Base-by-base conservation (phyloP, 495 filamentous ascomycete species). In the Neurospora sp. region DNA sequence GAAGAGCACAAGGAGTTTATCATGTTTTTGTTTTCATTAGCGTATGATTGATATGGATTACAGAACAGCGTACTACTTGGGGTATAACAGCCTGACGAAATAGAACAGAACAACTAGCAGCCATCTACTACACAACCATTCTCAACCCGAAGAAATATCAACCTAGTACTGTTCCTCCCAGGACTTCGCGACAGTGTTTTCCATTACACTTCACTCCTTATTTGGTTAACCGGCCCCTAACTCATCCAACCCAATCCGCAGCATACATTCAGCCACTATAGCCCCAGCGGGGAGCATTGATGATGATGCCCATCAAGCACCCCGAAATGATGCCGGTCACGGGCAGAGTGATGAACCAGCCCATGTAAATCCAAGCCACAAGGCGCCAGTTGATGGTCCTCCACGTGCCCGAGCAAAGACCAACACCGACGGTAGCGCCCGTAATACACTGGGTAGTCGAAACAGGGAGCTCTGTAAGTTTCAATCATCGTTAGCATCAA, bases 401-500 rank as follows among this genome's bases (percentile, higher is more conserved):
- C 77, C 83, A 82, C 48, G 85, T 84, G 39, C 85, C 86, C 72
- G 86, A 88, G 79, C 86, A 88, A 65, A 90, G 85, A 69, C 87
- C 89, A 39, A 91, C 89, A 71, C 88, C 89, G 70, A 90, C 85
- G 1, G 85, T 86, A 6, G 88, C 86, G 41, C 89, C 89, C 3
- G 86, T 86, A 71, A 90, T 87, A 75, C 88, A 89, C 79, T 88
- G 87, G 2, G 88, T 89, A 8, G 88, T 90, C 4, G 86, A 88
- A 22, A 90, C 82, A 2, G 88, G 88, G n/a, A 89, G 84, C 27
- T 78, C 76, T 80, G 53, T 39, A 37, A 44, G 39, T 44, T 37
- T 37, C 18, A 11, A 39, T 42, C 12, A 71, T 53, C 46, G 46
- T 37, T n/a, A 74, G 35, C 31, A 70, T 53, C 31, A 61, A 27